Evolutionary conservation across 768 basidiomycete species (phyloP), one percentile per base, ranked within the genome.

Genomic region (Naganishia randhawae): DNA sequence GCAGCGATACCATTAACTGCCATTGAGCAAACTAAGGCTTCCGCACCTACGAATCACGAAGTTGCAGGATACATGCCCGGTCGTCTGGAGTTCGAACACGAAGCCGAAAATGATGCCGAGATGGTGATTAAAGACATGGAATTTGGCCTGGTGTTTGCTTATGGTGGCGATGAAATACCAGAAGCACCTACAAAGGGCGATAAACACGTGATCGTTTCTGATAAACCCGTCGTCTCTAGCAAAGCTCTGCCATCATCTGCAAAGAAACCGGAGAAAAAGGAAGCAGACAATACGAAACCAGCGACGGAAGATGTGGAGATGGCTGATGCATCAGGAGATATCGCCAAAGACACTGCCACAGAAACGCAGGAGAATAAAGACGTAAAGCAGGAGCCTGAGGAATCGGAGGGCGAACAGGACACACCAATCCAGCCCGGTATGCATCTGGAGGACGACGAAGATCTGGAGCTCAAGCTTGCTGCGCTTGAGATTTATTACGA

Each of bases 61-160:
- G 85, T 98, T 45, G 87, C 89, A 17, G 89, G 89, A 0, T 98
- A 89, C 81, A 88, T 99, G 76, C 95, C 95, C 10, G 95, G 95
- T 17, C 88, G 95, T n/a, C 84, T 99, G 39, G 95, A 99, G 80
- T 99, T 99, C 77, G 95, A 99, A 76, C 93, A 94, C 73, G 95
- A 99, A 80, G 82, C 92, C 5, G 94, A 97, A 76, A 96, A 99
- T 77, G 95, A 99, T 62, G 95, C 95, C 0, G 95, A 99, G 77
- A 89, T 94, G 74, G 81, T 91, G 1, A 89, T 97, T 71, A 98
- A 97, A 80, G 92, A 97, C 76, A 83, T 99, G 71, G 94, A 98
- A 77, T 97, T 97, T 73, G 95, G 91, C 1, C 81, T 93, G n/a
- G 91, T 91, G 69, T 83, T 85, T 25, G 85, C 87, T 35, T 95